phyloP scores from a whole-genome alignment of 805 yeast species.

The Ogataea pini region DNA sequence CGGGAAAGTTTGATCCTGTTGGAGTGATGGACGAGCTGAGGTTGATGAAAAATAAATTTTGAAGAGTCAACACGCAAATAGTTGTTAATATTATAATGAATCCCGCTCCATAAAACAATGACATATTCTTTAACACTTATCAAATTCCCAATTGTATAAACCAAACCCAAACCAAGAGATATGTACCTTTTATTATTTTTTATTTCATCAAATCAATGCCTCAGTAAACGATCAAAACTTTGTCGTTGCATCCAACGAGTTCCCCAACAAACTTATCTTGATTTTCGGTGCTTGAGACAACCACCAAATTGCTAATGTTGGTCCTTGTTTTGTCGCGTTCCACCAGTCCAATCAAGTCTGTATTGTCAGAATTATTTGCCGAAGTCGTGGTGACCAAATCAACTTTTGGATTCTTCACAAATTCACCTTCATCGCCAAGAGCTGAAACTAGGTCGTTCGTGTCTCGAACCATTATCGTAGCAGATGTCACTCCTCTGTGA shows the following conservation, averaged over 20 bases:
- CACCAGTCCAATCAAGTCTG: constrained; percentile 12
- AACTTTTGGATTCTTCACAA: constrained; percentile 16
- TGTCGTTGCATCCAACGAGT: constrained; percentile 24
- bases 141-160: not conserved
- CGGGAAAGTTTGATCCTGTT: constrained; percentile 51
- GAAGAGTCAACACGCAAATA: too few species aligned
- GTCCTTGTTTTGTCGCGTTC: not conserved
- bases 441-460: constrained; percentile 12
- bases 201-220: too few species aligned
- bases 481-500: constrained; percentile 20
- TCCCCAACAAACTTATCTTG: constrained; percentile 16
- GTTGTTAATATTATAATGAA: too few species aligned
- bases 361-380: not conserved
- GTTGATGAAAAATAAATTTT: constrained; percentile 22
- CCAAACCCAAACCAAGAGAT: not conserved
- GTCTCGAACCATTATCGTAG: constrained; percentile 13
- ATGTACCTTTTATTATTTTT: too few species aligned
- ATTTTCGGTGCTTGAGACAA: constrained; percentile 20
- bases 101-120: too few species aligned
- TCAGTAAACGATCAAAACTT: constrained; percentile 28
- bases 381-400: constrained; percentile 7
- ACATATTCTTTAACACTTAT: too few species aligned
- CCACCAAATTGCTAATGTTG: constrained; percentile 24
- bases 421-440: constrained; percentile 7
- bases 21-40: constrained; percentile 75